phyloP scores from a whole-genome alignment of 768 basidiomycete genomes.

The Sarcodon aspratus region DNA sequence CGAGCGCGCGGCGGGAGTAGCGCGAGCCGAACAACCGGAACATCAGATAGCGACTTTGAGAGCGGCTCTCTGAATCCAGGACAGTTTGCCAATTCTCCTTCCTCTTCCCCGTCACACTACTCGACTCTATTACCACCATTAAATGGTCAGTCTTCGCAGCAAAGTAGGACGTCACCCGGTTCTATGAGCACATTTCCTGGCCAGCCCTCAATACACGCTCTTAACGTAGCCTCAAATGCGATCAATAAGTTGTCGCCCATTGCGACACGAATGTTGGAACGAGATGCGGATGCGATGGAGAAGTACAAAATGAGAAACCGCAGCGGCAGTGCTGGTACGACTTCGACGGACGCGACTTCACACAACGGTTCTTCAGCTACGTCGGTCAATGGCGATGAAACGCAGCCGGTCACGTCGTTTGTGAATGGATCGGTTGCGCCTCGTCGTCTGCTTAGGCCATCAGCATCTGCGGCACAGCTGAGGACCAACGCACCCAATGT shows the following conservation, averaged over 20 bases:
- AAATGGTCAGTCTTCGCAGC: slow-evolving; percentile 54
- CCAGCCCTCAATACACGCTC: slow-evolving; percentile 24
- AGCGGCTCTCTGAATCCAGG: slow-evolving; percentile 24
- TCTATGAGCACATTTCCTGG: slow-evolving; percentile 27
- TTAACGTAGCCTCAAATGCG: slow-evolving; percentile 22
- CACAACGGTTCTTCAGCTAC: slow-evolving; percentile 44
- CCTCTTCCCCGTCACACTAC: slow-evolving; percentile 19
- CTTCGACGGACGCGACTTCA: slow-evolving; percentile 62
- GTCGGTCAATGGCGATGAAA: slow-evolving; percentile 44
- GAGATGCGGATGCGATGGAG: slow-evolving; percentile 81
- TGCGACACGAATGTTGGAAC: slow-evolving; percentile 69
- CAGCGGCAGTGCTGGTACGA: slow-evolving; percentile 66
- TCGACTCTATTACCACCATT: slow-evolving; percentile 25
- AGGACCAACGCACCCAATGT: slow-evolving; percentile 35
- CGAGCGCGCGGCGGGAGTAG: slow-evolving; percentile 60
- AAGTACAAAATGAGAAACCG: slow-evolving; percentile 76
- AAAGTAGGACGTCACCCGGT: slow-evolving; percentile 24
- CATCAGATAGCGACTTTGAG: slow-evolving; percentile 62
- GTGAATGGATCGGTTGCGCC: slow-evolving; percentile 46
- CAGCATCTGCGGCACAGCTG: slow-evolving; percentile 69
- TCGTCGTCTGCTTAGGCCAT: slow-evolving; percentile 51
- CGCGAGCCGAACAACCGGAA: slow-evolving; percentile 64
- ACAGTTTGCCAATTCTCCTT: slow-evolving; percentile 26
- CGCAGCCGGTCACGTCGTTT: slow-evolving; percentile 25
- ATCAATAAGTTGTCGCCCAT: slow-evolving; percentile 61